phyloP scores from a whole-genome alignment of 176 grass and related monocot genomes.

The Musa itinerans region DNA sequence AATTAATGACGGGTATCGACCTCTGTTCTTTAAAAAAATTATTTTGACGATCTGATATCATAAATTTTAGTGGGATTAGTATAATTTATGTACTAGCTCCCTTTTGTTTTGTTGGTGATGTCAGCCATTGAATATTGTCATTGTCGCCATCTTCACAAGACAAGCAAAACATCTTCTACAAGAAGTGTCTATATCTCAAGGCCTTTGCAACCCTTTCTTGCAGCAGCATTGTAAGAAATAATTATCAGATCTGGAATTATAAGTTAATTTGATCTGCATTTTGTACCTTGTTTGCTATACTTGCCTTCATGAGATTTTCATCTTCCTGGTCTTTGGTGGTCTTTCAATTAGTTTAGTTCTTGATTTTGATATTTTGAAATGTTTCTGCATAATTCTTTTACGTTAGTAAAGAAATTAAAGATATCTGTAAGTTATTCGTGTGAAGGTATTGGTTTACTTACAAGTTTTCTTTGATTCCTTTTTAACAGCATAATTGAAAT shows the following conservation, averaged over 20 bases:
- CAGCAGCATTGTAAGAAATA: too few species aligned
- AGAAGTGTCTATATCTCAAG: not conserved
- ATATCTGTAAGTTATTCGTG: too few species aligned
- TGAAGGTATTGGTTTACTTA: too few species aligned
- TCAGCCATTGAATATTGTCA: not conserved
- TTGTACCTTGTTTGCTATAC: too few species aligned
- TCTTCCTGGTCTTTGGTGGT: too few species aligned
- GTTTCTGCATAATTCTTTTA: too few species aligned
- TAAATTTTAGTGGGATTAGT: not conserved
- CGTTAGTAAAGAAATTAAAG: too few species aligned
- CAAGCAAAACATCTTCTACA: not conserved
- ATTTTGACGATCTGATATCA: not conserved
- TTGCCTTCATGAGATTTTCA: not conserved
- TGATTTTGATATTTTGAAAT: too few species aligned
- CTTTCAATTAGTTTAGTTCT: too few species aligned
- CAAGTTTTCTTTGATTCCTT: too few species aligned
- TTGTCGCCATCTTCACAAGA: not conserved
- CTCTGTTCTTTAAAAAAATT: constrained; percentile 1
- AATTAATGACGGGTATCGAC: not conserved
- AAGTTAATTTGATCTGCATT: not conserved
- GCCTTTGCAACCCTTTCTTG: not conserved
- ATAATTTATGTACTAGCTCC: not conserved
- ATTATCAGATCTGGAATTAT: not conserved
- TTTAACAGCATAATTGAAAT: too few species aligned
- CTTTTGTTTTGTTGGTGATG: not conserved